These are phyloP conservation scores for Yarrowia osloensis DNA, from an alignment of 805 yeast species.

Conservation along the genomic window DNA sequence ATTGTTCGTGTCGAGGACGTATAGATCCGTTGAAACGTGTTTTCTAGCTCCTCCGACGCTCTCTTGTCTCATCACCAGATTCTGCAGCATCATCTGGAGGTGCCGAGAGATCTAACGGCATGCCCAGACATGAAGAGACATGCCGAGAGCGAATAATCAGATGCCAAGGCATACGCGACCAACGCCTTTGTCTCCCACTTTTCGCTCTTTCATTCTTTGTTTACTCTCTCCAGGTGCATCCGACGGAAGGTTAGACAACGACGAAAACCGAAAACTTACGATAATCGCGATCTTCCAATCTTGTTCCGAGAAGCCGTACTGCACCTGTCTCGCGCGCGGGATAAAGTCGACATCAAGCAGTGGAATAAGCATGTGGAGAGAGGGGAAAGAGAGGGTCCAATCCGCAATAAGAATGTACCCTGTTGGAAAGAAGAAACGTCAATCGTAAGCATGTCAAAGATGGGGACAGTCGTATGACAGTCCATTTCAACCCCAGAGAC, in stretches of 20 bases:
- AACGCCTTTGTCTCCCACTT: neutral
- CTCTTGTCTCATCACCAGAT: too few relatives aligned
- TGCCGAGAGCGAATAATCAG: neutral
- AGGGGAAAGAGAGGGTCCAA: neutral
- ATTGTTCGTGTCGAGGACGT: too few relatives aligned
- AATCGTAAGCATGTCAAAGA: too few relatives aligned
- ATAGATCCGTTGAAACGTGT: too few relatives aligned
- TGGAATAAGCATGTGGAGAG: neutral
- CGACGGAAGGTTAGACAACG: neutral
- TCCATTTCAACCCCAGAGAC: too few relatives aligned
- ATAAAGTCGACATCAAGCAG: neutral
- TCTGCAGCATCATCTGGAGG: neutral
- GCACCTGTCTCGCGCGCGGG: too few relatives aligned
- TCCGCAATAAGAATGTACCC: too few relatives aligned
- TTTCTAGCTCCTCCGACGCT: too few relatives aligned
- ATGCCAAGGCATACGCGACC: neutral
- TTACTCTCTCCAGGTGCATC: neutral
- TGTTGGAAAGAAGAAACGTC: too few relatives aligned
- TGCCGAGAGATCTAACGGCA: neutral
- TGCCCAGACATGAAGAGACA: neutral
- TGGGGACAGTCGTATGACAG: too few relatives aligned
- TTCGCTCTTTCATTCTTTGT: neutral
- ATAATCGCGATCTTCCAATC: slow-evolving; percentile 26
- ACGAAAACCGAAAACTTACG: slow-evolving; percentile 15
- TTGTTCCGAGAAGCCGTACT: slow-evolving; percentile 2